Percentiles rank a stretch among this genome's conserved stretches.
phyloP scores from a whole-genome alignment of 1,284 basidiomycete genomes.

The Cryptococcus sp. region DNA sequence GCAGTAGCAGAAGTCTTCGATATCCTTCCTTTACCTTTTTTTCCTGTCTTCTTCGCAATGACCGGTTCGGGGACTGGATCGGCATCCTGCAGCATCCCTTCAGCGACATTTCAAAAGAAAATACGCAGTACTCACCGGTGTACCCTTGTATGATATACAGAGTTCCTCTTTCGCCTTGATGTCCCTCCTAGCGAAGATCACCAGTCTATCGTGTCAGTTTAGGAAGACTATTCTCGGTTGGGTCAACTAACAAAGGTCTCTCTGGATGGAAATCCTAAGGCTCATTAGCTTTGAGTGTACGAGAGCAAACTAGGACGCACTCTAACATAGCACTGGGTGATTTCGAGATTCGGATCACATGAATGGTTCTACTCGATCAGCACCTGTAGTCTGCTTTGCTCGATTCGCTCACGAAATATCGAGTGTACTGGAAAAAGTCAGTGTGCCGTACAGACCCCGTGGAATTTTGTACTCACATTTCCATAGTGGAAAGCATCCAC shows the following conservation, averaged over 20 bases:
- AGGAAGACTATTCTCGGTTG: not conserved
- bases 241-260: conserved; percentile 55
- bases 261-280: conserved; percentile 44
- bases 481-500: conserved; percentile 80
- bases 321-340: conserved; percentile 67
- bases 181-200: conserved; percentile 64
- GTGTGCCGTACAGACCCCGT: no score
- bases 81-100: conserved; percentile 8
- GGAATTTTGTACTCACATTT: no score
- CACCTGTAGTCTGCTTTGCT: not conserved
- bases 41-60: not conserved
- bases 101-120: not conserved
- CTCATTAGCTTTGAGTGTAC: not conserved
- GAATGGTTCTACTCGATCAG: conserved; percentile 69
- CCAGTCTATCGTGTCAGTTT: conserved; percentile 44
- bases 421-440: conserved; percentile 29
- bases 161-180: conserved; percentile 68
- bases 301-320: conserved; percentile 26
- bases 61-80: not conserved
- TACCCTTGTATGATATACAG: conserved; percentile 74
- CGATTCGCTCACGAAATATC: conserved; percentile 30
- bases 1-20: conserved; percentile 16
- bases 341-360: conserved; percentile 75
- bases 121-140: not conserved
- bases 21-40: conserved; percentile 11